phyloP scores from a whole-genome alignment of 192 early-diverging fungal genomes.

The Entomortierella parvispora region DNA sequence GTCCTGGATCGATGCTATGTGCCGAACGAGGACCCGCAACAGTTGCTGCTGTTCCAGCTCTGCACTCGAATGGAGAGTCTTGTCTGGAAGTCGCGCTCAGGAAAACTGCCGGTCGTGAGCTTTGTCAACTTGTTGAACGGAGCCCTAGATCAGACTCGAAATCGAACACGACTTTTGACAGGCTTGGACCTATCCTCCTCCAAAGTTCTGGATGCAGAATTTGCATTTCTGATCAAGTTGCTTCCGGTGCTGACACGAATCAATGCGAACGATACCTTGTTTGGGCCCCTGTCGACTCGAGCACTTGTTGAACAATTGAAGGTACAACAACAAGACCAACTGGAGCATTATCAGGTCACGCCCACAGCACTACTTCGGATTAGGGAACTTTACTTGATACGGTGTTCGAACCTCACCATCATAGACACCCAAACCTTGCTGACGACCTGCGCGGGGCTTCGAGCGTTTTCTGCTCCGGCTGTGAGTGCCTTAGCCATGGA shows the following conservation, averaged over 20 bases:
- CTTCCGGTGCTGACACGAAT: constrained; percentile 6
- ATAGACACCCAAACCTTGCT: background rate
- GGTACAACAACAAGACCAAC: background rate
- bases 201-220: constrained; percentile 5
- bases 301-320: background rate
- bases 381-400: background rate
- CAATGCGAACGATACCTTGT: constrained; percentile 5
- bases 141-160: background rate
- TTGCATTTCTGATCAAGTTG: constrained; percentile 6
- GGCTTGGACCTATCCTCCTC: constrained; percentile 12
- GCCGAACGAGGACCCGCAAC: background rate
- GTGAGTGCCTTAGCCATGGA: constrained; percentile 8
- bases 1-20: constrained; percentile 23
- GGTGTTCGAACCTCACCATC: background rate
- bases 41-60: constrained; percentile 14
- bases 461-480: background rate
- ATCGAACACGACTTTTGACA: background rate
- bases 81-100: constrained; percentile 18
- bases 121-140: constrained; percentile 16
- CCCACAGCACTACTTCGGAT: background rate
- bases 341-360: background rate
- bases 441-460: background rate
- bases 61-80: constrained; percentile 13
- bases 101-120: constrained; percentile 5
- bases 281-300: constrained; percentile 7